Conservation (phyloP, 768 basidiomycete genomes). For the Pleurotus djamor region DNA sequence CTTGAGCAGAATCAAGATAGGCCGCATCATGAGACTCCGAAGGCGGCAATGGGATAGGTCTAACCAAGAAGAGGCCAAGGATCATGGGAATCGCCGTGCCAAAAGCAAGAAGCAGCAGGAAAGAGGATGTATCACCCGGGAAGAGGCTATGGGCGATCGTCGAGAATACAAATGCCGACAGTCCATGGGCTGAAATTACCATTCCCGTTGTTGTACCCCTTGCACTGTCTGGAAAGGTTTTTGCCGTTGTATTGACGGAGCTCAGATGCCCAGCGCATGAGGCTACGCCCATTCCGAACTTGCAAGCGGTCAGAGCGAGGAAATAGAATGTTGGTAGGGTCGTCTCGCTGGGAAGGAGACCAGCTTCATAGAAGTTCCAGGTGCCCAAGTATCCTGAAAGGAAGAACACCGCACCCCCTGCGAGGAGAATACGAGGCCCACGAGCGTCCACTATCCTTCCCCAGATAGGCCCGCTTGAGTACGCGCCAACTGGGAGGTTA, state of each 20-base stretch:
- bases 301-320: slow-evolving; percentile 53
- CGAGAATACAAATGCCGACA: slow-evolving; percentile 91
- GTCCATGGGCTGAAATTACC: slow-evolving; percentile 84
- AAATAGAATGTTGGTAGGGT: slow-evolving; percentile 43
- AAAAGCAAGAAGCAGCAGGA: slow-evolving; percentile 71
- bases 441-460: slow-evolving; percentile 74
- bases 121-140: slow-evolving; percentile 75
- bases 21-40: slow-evolving; percentile 18
- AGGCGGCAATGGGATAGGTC: slow-evolving; percentile 58
- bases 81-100: slow-evolving; percentile 83
- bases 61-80: slow-evolving; percentile 71
- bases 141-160: slow-evolving; percentile 69
- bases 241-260: slow-evolving; percentile 82
- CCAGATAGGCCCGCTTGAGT: slow-evolving; percentile 73
- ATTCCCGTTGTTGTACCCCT: slow-evolving; percentile 77
- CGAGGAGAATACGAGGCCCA: slow-evolving; percentile 70
- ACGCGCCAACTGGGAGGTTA: slow-evolving; percentile 57
- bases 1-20: slow-evolving; percentile 12
- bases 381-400: slow-evolving; percentile 77
- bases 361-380: slow-evolving; percentile 59
- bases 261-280: slow-evolving; percentile 69
- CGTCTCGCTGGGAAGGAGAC: slow-evolving; percentile 30
- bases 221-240: slow-evolving; percentile 73
- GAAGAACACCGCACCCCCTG: slow-evolving; percentile 55
- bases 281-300: slow-evolving; percentile 75